A percentile compares a stretch with the other conserved stretches of the same genome.
Evolutionary conservation across 371 early-diverging fungal genomes (phyloP).

Genomic region (Amoeboaphelidium protococcarum): DNA sequence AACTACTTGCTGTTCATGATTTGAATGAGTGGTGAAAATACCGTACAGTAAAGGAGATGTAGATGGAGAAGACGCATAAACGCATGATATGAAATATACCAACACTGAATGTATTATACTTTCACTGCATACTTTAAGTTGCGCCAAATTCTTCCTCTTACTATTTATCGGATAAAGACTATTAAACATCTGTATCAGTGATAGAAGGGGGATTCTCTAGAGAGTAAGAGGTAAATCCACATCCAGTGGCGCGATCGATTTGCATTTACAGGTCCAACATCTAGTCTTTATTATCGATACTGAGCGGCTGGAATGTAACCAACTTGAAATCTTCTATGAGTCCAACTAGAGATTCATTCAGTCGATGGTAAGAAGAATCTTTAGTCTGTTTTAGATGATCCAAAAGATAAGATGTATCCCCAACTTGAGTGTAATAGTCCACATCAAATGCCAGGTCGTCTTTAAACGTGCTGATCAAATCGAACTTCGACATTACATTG

Average conservation of each 20-base stretch:
- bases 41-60: too few species aligned
- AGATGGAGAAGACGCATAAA: too few species aligned
- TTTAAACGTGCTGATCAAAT: constrained; percentile 22
- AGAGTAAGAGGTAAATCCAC: too few species aligned
- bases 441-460: constrained; percentile 29
- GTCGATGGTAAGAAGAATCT: constrained; percentile 32
- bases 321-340: constrained; percentile 69
- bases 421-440: constrained; percentile 79
- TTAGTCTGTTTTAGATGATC: constrained; percentile 25
- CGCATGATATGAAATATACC: too few species aligned
- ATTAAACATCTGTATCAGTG: too few species aligned
- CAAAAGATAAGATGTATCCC: constrained; percentile 55
- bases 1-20: too few species aligned
- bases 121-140: too few species aligned
- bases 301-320: constrained; percentile 65
- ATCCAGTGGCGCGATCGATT: constrained; percentile 79
- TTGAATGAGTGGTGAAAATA: too few species aligned
- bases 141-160: too few species aligned
- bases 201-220: too few species aligned
- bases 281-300: constrained; percentile 53
- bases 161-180: too few species aligned
- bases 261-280: constrained; percentile 42
- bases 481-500: constrained; percentile 26
- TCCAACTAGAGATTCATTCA: constrained; percentile 59
- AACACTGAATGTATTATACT: too few species aligned